Evolutionary conservation across 1,139 yeast genomes (phyloP).

Genomic region (Suhomyces coccinellae): DNA sequence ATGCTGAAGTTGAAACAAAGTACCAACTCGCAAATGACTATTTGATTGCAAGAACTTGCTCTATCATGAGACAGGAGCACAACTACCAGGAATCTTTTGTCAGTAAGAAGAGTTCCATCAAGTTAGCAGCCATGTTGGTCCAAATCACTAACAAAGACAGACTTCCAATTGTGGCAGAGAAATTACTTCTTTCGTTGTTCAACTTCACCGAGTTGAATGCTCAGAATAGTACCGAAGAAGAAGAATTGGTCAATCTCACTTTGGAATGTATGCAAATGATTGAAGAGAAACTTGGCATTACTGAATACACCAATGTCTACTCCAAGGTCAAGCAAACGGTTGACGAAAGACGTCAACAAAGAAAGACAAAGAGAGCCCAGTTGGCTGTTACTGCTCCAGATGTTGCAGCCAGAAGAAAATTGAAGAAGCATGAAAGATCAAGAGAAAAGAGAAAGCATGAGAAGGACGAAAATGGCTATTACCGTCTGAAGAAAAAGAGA

Average conservation of each 20-base stretch:
- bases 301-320: slow-evolving; percentile 66
- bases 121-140: slow-evolving; percentile 55
- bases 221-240: slow-evolving; percentile 38
- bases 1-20: slow-evolving; percentile 15
- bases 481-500: slow-evolving; percentile 62
- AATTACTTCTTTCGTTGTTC: slow-evolving; percentile 61
- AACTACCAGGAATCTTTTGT: slow-evolving; percentile 50
- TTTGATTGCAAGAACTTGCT: slow-evolving; percentile 60
- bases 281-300: slow-evolving; percentile 69
- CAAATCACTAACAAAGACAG: slow-evolving; percentile 46
- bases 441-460: slow-evolving; percentile 76
- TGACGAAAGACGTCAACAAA: slow-evolving; percentile 64
- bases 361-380: slow-evolving; percentile 75
- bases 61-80: slow-evolving; percentile 64
- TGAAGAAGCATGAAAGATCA: slow-evolving; percentile 71
- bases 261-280: slow-evolving; percentile 69
- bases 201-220: slow-evolving; percentile 49
- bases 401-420: slow-evolving; percentile 69
- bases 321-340: slow-evolving; percentile 64
- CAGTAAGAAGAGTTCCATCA: slow-evolving; percentile 68
- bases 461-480: slow-evolving; percentile 76
- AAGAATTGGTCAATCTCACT: slow-evolving; percentile 58
- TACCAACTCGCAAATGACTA: slow-evolving; percentile 56
- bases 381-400: slow-evolving; percentile 82
- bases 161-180: slow-evolving; percentile 42